Evolutionary conservation across 1,284 basidiomycete genomes (phyloP).

Genomic region (Trametes hirsuta): DNA sequence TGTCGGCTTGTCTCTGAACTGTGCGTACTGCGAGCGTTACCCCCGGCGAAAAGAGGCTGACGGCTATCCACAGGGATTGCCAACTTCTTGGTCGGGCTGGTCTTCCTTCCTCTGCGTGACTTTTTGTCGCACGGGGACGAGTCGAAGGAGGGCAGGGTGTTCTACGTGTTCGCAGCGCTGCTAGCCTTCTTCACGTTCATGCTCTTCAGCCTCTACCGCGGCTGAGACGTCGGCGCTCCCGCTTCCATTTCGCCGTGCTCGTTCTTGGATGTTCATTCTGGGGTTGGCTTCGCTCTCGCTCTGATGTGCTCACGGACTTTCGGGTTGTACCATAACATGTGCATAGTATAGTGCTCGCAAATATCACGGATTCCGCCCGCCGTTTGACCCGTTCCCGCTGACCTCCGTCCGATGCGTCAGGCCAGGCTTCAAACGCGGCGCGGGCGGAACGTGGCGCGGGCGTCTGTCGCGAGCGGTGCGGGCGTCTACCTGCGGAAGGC

Average conservation of each 20-base stretch:
- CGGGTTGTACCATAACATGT: too few species aligned
- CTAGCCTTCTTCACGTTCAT: slow-evolving; percentile 34
- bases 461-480: not conserved
- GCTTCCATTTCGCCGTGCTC: not conserved
- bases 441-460: not conserved
- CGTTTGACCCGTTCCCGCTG: too few species aligned
- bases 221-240: slow-evolving; percentile 17
- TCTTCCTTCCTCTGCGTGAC: slow-evolving; percentile 84
- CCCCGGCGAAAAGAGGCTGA: not conserved
- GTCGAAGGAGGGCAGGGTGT: slow-evolving; percentile 77
- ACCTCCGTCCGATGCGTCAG: too few species aligned
- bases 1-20: slow-evolving; percentile 83
- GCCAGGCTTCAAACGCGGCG: too few species aligned
- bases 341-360: too few species aligned
- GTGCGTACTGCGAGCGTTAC: slow-evolving; percentile 41
- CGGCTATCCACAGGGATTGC: slow-evolving; percentile 60
- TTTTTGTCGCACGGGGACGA: slow-evolving; percentile 65
- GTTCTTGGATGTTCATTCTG: too few species aligned
- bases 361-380: too few species aligned
- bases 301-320: too few species aligned
- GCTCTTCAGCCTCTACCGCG: slow-evolving; percentile 33
- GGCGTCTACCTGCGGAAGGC: slow-evolving; percentile 7
- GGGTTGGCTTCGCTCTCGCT: too few species aligned
- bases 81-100: slow-evolving; percentile 82
- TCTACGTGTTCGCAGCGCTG: slow-evolving; percentile 70